Evolutionary conservation across 2,329 filamentous ascomycete species (phyloP), one percentile per base, ranked within the genome.

Genomic region (Rhexocercosporidium sp.): DNA sequence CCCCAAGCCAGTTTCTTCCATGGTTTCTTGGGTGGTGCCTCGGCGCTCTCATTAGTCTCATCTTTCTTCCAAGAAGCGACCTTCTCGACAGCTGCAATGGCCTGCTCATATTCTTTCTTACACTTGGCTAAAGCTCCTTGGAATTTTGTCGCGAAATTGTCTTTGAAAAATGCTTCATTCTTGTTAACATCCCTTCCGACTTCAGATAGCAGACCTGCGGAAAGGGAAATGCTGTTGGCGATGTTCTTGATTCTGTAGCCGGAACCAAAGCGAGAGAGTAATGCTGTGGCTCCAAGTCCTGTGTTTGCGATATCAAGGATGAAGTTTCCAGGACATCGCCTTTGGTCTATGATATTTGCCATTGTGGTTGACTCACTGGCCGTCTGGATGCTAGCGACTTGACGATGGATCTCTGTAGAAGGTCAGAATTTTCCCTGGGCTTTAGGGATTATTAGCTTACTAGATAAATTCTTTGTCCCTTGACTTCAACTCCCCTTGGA

Each of bases 161-260:
- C 66, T 41, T 66, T 68, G 57, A 68, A 68, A 12, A 49, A 44
- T 11, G 31, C 27, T 18, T 47, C 66, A 39, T 68, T 59, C 18
- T 39, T 12, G 22, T 68, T 66, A 12, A 68, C 60, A 37, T 60
- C 59, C 9, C 57, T 57, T 14, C 44, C 66, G 12, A 56, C 53
- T 49, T 68, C 49, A 11, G 22, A 34, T 6, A 68, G 53, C 12
- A 66, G 22, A 29, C 39, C 47, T 25, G 66, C 66, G 11, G 66
- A 66, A 31, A 66, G 59, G 22, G 63, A 66, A 4, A 66, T 39
- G 9, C 57, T 59, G 8, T 56, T 59, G 1, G 63, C 51, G 9
- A 68, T 11, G 12, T 60, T 59, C 27, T 34, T 59, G 20, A 64
- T 25, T 44, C 56, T 63, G 16, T 62, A 25, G 14, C 25, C 27